A percentile compares a stretch with the other conserved stretches of the same genome.
Evolutionary conservation across 208 protist species (phyloP).

Genomic region (Wallacemonas sp.): DNA sequence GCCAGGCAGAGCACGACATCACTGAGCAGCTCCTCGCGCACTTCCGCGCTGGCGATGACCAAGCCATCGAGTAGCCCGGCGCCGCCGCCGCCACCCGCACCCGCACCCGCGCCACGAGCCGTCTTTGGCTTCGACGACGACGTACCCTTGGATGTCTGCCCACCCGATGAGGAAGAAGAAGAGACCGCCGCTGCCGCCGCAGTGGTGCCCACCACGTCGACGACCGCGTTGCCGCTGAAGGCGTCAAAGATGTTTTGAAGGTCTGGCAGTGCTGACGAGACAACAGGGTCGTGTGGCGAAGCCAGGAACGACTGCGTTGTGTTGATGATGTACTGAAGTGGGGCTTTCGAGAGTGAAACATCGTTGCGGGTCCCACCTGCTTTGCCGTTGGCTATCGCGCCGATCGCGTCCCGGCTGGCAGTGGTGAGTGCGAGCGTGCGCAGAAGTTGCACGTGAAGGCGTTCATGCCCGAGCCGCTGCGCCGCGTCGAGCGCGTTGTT

Average conservation of each 20-base stretch:
- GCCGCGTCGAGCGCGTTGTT: conserved; percentile 46
- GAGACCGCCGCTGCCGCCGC: too few species aligned
- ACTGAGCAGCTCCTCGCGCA: conserved; percentile 69
- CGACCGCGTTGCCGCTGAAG: conserved; percentile 17
- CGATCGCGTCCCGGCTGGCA: conserved; percentile 1
- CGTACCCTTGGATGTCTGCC: not conserved
- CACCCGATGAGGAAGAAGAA: not conserved
- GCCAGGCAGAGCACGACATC: conserved; percentile 74
- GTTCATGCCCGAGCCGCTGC: conserved; percentile 45
- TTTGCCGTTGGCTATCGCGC: not conserved
- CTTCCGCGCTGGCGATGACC: conserved; percentile 31
- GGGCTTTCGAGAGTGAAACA: conserved; percentile 19
- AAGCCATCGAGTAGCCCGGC: not conserved
- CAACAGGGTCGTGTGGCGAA: not conserved
- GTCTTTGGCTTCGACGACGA: conserved; percentile 1
- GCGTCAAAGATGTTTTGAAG: conserved; percentile 30
- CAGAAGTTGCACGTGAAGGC: conserved; percentile 73
- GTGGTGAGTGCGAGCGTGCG: conserved; percentile 36
- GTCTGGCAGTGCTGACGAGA: conserved; percentile 20
- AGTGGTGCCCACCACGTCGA: conserved; percentile 15
- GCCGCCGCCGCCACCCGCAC: not conserved
- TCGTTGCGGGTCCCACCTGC: not conserved
- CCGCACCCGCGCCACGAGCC: not conserved
- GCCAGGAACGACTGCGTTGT: conserved; percentile 39
- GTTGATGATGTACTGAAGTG: conserved; percentile 31